A percentile compares a stretch with the other conserved stretches of the same genome.
These are phyloP conservation scores for Fusarium devonianum DNA, from an alignment of 2,329 filamentous ascomycete species.

Conservation along the genomic window DNA sequence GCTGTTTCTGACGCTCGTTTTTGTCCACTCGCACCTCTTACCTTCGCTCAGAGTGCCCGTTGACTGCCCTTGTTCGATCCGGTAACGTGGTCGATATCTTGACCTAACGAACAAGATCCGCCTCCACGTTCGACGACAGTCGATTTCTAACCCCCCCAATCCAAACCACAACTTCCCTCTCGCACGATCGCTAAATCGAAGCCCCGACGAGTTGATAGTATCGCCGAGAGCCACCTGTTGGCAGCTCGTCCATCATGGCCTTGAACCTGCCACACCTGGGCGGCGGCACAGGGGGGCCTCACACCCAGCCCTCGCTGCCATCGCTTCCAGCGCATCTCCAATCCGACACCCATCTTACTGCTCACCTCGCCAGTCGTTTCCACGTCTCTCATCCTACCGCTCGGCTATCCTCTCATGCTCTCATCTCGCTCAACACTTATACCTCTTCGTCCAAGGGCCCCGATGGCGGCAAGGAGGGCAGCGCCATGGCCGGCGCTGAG, in stretches of 20 bases:
- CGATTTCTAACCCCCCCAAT: slow-evolving; percentile 13
- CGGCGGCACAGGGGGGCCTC: slow-evolving; percentile 64
- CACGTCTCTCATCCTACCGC: slow-evolving; percentile 91
- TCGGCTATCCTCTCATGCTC: slow-evolving; percentile 85
- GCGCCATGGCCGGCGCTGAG: slow-evolving; percentile 90
- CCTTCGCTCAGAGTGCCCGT: slow-evolving; percentile 37
- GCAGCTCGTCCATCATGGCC: slow-evolving; percentile 61
- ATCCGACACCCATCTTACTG: slow-evolving; percentile 79
- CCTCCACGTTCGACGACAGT: slow-evolving; percentile 13
- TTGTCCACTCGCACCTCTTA: slow-evolving; percentile 28
- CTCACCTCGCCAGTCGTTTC: slow-evolving; percentile 86
- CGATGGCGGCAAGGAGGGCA: slow-evolving; percentile 90
- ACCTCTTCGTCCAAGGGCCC: slow-evolving; percentile 86
- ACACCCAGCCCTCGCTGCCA: slow-evolving; percentile 85
- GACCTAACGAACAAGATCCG: slow-evolving; percentile 5
- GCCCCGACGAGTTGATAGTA: slow-evolving; percentile 14
- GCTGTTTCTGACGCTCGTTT: slow-evolving; percentile 40
- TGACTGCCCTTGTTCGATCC: slow-evolving; percentile 12
- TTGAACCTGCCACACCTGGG: slow-evolving; percentile 62
- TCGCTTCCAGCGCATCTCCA: slow-evolving; percentile 84
- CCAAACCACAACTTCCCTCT: not conserved
- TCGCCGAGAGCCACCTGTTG: slow-evolving; percentile 40
- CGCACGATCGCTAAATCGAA: slow-evolving; percentile 11
- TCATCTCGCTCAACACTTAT: slow-evolving; percentile 94
- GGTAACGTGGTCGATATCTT: slow-evolving; percentile 7